These are phyloP conservation scores for Torrubiella hemipterigena DNA, from an alignment of 2,329 filamentous ascomycete species.

Conservation along the genomic window DNA sequence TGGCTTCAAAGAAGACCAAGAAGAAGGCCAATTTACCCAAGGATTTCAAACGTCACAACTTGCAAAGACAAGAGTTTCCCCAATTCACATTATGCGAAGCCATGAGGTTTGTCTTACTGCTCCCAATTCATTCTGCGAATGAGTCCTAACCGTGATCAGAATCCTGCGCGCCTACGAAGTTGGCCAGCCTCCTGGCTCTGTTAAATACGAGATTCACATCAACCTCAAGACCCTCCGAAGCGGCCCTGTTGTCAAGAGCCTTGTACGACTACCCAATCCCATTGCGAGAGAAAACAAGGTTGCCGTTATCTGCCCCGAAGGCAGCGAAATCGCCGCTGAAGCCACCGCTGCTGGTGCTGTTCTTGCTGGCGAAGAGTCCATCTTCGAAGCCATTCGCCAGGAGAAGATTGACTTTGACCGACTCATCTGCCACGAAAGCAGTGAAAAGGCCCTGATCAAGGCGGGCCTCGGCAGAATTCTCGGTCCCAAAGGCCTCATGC, in stretches of 20 bases:
- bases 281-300: slow-evolving; percentile 83
- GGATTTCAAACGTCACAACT: slow-evolving; percentile 51
- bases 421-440: slow-evolving; percentile 74
- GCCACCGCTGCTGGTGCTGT: slow-evolving; percentile 70
- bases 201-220: slow-evolving; percentile 84
- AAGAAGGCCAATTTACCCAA: slow-evolving; percentile 53
- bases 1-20: slow-evolving; percentile 36
- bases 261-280: slow-evolving; percentile 76
- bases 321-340: slow-evolving; percentile 59
- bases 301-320: slow-evolving; percentile 81
- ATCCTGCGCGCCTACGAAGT: slow-evolving; percentile 91
- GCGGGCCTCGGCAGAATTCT: slow-evolving; percentile 69
- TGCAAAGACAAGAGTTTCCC: slow-evolving; percentile 48
- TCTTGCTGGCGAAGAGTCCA: slow-evolving; percentile 71
- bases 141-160: slow-evolving; percentile 31
- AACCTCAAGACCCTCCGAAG: slow-evolving; percentile 76
- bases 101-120: slow-evolving; percentile 56
- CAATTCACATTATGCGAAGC: slow-evolving; percentile 83
- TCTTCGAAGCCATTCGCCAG: slow-evolving; percentile 65
- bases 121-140: slow-evolving; percentile 1
- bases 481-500: slow-evolving; percentile 88
- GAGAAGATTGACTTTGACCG: slow-evolving; percentile 80
- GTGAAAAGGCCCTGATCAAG: slow-evolving; percentile 67
- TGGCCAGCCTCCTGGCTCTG: slow-evolving; percentile 56
- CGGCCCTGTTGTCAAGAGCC: slow-evolving; percentile 76